Evolutionary conservation across 306 rosid species (phyloP), one percentile per base, ranked within the genome.

Genomic region (Prinsepia uniflora): DNA sequence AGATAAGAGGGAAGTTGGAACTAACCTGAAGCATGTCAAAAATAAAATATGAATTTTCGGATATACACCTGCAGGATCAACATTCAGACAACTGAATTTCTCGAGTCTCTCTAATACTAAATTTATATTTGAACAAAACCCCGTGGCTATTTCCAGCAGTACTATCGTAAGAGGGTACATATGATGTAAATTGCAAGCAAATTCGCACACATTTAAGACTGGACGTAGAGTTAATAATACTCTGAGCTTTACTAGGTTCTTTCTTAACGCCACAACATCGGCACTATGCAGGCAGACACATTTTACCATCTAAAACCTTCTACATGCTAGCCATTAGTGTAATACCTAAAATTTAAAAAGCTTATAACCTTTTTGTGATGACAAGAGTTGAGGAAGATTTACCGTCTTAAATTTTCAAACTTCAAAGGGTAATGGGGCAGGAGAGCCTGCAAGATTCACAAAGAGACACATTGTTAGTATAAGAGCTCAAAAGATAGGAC

Each of bases 11-110:
- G 73, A 50, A 68, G 76, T 73, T 46, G 60, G 73, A 81, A 76
- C 79, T 62, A 47, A 94, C 99, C 96, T 91, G 89, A 83, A 94
- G 95, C 99, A 94, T 94, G 83, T 70, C 68, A 70, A 89, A 94
- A 71, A 94, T 91, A 87, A 94, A 94, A 79, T 79, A 86, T 43
- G 97, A 82, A 85, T 91, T 94, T 77, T 42, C 63, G 5, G 96
- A 81, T 49, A 94, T 87, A 81, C 99, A 89, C 89, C 99, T 94
- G 96, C 84, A 77, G 60, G 76, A 73, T 73, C 41, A 44, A 77
- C 76, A 72, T 43, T 54, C 55, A 63, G 59, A 77, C 60, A 63
- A 74, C 79, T 77, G 74, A 45, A 75, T 49, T 72, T 64, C 61
- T 73, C 67, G 10, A 40, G 68, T 46, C 61, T 74, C 47, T 45